Percentiles rank a stretch among this genome's conserved stretches.
These are phyloP conservation scores for Ogataea populi-albae DNA, from an alignment of 805 yeast genomes.

Conservation along the genomic window DNA sequence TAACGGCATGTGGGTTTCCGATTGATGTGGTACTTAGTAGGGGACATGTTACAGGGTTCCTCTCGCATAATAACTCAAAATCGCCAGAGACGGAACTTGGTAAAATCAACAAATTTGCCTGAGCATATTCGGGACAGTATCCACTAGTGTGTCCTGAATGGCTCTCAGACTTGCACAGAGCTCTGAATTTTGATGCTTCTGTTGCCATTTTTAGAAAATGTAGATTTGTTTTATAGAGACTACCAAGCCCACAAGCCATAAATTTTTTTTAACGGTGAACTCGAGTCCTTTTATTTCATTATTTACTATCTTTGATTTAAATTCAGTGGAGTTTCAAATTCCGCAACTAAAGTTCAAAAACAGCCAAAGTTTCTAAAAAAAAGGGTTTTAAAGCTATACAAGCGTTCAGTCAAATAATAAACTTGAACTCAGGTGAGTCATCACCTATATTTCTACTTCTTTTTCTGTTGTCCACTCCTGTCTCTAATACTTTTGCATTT, in stretches of 20 bases:
- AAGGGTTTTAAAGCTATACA: too few species aligned
- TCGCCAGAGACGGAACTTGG: constrained; percentile 34
- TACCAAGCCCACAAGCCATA: too few species aligned
- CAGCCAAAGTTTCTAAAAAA: too few species aligned
- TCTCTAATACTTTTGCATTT: constrained; percentile 4
- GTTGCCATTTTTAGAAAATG: too few species aligned
- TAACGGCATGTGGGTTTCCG: constrained; percentile 26
- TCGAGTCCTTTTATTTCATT: too few species aligned
- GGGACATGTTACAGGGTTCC: constrained; percentile 42
- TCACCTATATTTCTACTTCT: constrained; percentile 10
- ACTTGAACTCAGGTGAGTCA: constrained; percentile 11
- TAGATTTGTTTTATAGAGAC: too few species aligned
- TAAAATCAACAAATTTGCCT: constrained; percentile 38
- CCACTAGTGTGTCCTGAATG: constrained; percentile 4
- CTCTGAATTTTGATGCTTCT: neutral
- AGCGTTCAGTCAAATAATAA: too few species aligned
- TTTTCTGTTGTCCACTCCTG: constrained; percentile 11
- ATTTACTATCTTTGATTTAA: too few species aligned
- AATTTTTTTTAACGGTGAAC: too few species aligned
- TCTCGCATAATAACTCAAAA: constrained; percentile 33
- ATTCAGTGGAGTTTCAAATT: too few species aligned
- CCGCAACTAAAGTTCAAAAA: too few species aligned
- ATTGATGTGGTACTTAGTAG: constrained; percentile 26
- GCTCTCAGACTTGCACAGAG: neutral
- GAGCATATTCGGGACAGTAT: constrained; percentile 29